Base-by-base conservation (phyloP, 2,329 filamentous ascomycete species). In the Sporothrix inflata region DNA sequence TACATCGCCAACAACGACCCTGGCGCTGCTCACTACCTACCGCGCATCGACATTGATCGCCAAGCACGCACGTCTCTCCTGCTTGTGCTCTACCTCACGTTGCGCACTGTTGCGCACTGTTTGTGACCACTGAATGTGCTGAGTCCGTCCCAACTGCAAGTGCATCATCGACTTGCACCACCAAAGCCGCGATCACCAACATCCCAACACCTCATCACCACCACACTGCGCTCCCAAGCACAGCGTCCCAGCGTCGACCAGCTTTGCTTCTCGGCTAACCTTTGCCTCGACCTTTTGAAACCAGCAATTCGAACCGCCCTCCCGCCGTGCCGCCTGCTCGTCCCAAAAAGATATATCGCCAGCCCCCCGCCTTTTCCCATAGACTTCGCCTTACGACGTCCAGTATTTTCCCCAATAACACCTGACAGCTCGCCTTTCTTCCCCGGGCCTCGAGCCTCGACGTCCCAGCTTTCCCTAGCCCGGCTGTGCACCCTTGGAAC, bases 251-350 rank as follows among this genome's bases (percentile, higher is more conserved):
- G 27, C 24, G 34, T 68, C 21, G 63, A n/a, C 30, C 65, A 51
- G 60, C 55, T 51, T 51, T 47, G 49, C 51, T 30, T 66, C 55
- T 69, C 69, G 69, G 72, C 57, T 69, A 70, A 49, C 72, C 34
- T 71, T 73, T 73, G 72, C 69, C 69, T 71, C 66, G 45, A 47
- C 38, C 34, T 19, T 34, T 67, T 53, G 69, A 71, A 73, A 73
- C 61, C 69, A 66, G 53, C 51, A 42, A 55, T 42, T 61, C 51
- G 68, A 71, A 69, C 72, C 53, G 69, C 40, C 45, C 24, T 63
- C 38, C 67, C 67, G 24, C 16, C 67, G 34, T 70, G 53, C 63
- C 40, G 57, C n/a, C 24, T 67, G 45, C 38, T 38, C 19, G 21
- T 21, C 42, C 45, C 42, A 3, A 47, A 49, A n/a, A 42, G n/a